These are phyloP conservation scores for Diaporthe batatas DNA, from an alignment of 2,329 filamentous ascomycete genomes.

Conservation along the genomic window DNA sequence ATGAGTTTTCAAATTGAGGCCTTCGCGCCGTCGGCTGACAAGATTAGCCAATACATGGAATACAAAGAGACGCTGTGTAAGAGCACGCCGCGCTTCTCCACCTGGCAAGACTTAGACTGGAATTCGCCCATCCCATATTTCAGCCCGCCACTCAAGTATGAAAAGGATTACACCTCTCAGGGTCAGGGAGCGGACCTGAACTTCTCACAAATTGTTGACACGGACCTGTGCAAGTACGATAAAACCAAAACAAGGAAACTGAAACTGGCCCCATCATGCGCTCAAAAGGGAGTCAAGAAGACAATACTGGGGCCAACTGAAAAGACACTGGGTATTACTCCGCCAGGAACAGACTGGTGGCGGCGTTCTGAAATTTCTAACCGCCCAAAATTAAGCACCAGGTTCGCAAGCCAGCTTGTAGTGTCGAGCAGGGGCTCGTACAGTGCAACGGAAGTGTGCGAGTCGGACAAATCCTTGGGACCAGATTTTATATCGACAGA, in stretches of 20 bases:
- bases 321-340: neutral
- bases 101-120: constrained; percentile 11
- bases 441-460: constrained; percentile 8
- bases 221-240: constrained; percentile 1
- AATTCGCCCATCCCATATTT: neutral
- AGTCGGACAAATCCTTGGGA: neutral
- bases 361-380: neutral
- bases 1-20: constrained; percentile 9
- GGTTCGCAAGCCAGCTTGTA: neutral
- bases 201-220: neutral
- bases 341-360: no score
- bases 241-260: neutral
- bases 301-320: no score
- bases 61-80: neutral
- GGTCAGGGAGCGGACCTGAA: neutral
- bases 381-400: neutral
- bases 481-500: constrained; percentile 1
- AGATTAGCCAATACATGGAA: neutral
- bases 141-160: neutral
- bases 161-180: neutral
- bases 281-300: neutral
- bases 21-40: neutral
- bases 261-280: neutral
- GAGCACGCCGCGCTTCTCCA: constrained; percentile 2
- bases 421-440: neutral